Conservation (phyloP, 495 filamentous ascomycete genomes). For the Penicillium paradoxum region DNA sequence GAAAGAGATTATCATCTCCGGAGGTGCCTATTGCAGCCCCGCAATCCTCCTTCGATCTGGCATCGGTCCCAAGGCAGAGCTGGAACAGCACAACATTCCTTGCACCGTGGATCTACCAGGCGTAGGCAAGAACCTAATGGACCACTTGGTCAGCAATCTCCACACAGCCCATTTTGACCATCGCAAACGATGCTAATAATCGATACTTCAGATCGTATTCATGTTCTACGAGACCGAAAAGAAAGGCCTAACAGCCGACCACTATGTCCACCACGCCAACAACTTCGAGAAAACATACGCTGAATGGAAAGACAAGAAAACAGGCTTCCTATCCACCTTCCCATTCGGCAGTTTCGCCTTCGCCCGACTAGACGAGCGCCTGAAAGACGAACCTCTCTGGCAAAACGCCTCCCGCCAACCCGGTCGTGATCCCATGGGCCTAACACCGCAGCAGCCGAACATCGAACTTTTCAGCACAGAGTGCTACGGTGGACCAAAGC, state of each 20-base stretch:
- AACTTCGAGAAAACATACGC: slow-evolving; percentile 36
- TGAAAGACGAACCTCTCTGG: slow-evolving; percentile 42
- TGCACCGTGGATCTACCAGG: slow-evolving; percentile 46
- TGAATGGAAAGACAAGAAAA: slow-evolving; percentile 46
- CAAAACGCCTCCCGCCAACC: slow-evolving; percentile 31
- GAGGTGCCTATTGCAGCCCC: slow-evolving; percentile 53
- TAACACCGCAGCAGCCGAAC: slow-evolving; percentile 44
- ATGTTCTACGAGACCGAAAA: slow-evolving; percentile 48
- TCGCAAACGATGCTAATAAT: neutral
- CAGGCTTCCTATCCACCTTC: slow-evolving; percentile 47
- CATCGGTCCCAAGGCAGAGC: slow-evolving; percentile 47
- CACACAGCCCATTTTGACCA: neutral
- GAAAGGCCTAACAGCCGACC: slow-evolving; percentile 38
- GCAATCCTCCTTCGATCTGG: slow-evolving; percentile 53
- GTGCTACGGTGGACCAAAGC: slow-evolving; percentile 49
- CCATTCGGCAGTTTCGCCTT: slow-evolving; percentile 53
- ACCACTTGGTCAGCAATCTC: slow-evolving; percentile 38
- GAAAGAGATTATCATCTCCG: slow-evolving; percentile 49
- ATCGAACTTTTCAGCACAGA: slow-evolving; percentile 50
- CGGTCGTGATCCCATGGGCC: slow-evolving; percentile 50
- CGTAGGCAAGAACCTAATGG: slow-evolving; percentile 52
- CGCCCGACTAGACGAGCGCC: slow-evolving; percentile 46
- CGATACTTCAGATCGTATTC: slow-evolving; percentile 20
- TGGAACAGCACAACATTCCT: slow-evolving; percentile 44
- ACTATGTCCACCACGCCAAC: slow-evolving; percentile 35